Evolutionary conservation across 352 stramenopile species (phyloP), one percentile per base, ranked within the genome.

Genomic region (Globisporangium abappressorium): DNA sequence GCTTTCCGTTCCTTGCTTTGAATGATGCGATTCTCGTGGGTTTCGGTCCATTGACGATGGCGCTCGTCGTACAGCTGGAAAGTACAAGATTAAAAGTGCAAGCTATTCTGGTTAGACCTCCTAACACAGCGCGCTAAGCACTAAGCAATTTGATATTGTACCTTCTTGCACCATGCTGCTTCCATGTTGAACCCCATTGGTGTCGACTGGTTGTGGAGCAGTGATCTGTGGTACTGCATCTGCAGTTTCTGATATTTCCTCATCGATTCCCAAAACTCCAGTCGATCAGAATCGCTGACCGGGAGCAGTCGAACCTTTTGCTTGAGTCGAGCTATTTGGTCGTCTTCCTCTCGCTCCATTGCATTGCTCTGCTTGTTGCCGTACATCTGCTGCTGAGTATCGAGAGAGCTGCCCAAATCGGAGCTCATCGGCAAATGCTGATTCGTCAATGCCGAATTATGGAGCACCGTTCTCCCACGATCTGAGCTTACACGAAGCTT

Each of bases 101-200:
- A 26, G 8, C n/a, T 18, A 11, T 30, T 14, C 15, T 12, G 12
- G 22, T 61, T n/a, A 61, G 55, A 47, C 26, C 1, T 46, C 1
- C 3, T 20, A n/a, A 5, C 11, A 5, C 54, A 38, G 33, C n/a
- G 8, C 15, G 14, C 6, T 24, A n/a, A 28, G 11, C 41, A n/a
- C 5, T 26, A 47, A 47, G 60, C 43, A 34, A 12, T 9, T 20
- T 54, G n/a, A 18, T 9, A n/a, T 2, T 41, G 22, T 62, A 90
- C 81, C 72, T 74, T 66, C 72, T 65, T 76, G 46, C 81, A 81
- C 64, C 83, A 88, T 34, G 81, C 79, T 34, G 81, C 74, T 66
- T 87, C 72, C 69, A 81, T 79, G 61, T 90, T 90, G 58, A 87
- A 90, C 0, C 76, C 74, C 63, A 90, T 80, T 1, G 75, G 74